Evolutionary conservation across 1,284 basidiomycete genomes (phyloP), one percentile per base, ranked within the genome.

Genomic region (Pseudozyma sp.): DNA sequence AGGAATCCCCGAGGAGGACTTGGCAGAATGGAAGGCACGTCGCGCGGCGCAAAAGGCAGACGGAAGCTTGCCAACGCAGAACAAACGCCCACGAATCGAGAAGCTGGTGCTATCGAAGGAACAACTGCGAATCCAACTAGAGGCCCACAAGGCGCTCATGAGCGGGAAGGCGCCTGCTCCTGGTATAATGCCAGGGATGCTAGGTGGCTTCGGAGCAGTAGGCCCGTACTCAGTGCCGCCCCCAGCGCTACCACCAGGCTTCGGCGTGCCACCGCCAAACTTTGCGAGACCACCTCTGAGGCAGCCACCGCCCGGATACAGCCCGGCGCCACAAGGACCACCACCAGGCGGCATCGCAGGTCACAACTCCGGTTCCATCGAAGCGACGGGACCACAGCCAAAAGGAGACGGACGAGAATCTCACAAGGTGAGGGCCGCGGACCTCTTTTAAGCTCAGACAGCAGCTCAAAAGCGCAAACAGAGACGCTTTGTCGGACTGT

Each of bases 1-100:
- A 84, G 96, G 96, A 65, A 94, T 98, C 59, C 95, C 95, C 6
- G 92, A 92, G 7, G 92, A 93, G 40, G 96, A 97, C 84, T 89
- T 97, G 33, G 93, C 91, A 31, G 94, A 96, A 85, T 99, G 96
- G 89, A 94, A 94, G 84, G 62, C 90, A 92, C 80, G 97, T 94
- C 53, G 71, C 11, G 78, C 72, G n/a, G 70, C 69, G 4, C 68
- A 68, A 29, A 70, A 55, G 29, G 75, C 70, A 19, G 65, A 74
- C 17, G 63, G 60, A 14, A 49, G 46, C 24, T 54, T 60, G 2
- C 53, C 91, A 6, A 90, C 88, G 42, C 87, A 89, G 16, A 71
- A 74, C 48, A 95, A 96, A 85, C 88, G 92, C 17, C 91, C 92
- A 9, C 92, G 93, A 84, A 89, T 92, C 53, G 92, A 94, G 71